Conservation (phyloP, 345 rosid species). For the Eutrema yunnanense region DNA sequence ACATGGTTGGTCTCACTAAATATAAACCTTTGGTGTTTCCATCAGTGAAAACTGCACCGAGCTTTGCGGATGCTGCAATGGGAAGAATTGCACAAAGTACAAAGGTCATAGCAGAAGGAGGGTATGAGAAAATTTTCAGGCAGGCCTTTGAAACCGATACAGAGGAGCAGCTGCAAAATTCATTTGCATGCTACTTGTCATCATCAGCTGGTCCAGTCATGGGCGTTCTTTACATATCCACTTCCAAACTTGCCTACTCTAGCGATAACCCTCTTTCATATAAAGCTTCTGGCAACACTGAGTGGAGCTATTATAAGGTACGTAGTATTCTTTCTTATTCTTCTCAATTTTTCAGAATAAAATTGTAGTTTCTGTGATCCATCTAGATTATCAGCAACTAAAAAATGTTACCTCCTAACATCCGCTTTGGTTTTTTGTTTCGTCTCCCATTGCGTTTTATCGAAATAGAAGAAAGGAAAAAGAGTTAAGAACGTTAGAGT, state of each 20-base stretch:
- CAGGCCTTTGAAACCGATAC: slow-evolving; percentile 70
- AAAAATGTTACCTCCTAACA: too few relatives aligned
- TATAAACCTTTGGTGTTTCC: neutral
- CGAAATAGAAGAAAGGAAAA: too few relatives aligned
- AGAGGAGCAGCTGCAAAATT: slow-evolving; percentile 48
- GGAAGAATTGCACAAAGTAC: slow-evolving; percentile 79
- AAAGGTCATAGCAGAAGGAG: slow-evolving; percentile 72
- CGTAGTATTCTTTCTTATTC: neutral
- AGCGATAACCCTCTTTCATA: slow-evolving; percentile 69
- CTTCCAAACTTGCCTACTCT: slow-evolving; percentile 61
- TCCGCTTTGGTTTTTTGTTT: too few relatives aligned
- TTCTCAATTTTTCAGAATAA: too few relatives aligned
- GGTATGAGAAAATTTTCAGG: slow-evolving; percentile 61
- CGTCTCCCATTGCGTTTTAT: too few relatives aligned
- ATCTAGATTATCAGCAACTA: too few relatives aligned
- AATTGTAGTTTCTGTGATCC: too few relatives aligned
- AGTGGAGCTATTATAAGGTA: slow-evolving; percentile 78
- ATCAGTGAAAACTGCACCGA: slow-evolving; percentile 65
- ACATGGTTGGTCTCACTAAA: neutral
- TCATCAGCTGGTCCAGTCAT: slow-evolving; percentile 86
- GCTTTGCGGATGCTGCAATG: slow-evolving; percentile 74
- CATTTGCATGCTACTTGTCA: slow-evolving; percentile 64
- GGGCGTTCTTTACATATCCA: slow-evolving; percentile 62
- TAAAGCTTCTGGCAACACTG: slow-evolving; percentile 44
- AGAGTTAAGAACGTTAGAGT: too few relatives aligned